These are phyloP conservation scores for Tagetes patula DNA, from an alignment of 129 eudicot species.

Conservation along the genomic window DNA sequence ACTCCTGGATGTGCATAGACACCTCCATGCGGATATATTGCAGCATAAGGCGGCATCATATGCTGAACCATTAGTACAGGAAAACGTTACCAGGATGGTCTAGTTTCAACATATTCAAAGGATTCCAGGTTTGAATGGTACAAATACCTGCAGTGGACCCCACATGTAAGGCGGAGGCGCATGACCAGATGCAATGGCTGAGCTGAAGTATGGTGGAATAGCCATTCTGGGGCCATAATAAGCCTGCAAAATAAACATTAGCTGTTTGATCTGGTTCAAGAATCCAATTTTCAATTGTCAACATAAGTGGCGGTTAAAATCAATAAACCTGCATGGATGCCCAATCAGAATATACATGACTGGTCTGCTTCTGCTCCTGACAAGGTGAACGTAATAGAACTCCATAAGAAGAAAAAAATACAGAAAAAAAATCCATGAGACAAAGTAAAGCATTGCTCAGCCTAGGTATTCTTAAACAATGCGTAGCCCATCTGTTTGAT, in stretches of 20 bases:
- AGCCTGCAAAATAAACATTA: slow-evolving; percentile 52
- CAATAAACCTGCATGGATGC: slow-evolving; percentile 82
- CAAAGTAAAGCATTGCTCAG: not conserved
- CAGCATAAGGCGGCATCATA: slow-evolving; percentile 90
- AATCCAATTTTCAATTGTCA: slow-evolving; percentile 1
- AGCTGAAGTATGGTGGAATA: slow-evolving; percentile 65
- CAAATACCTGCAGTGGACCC: slow-evolving; percentile 89
- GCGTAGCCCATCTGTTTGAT: not conserved
- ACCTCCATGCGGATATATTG: slow-evolving; percentile 84
- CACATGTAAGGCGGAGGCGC: slow-evolving; percentile 85
- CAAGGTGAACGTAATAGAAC: slow-evolving; percentile 21
- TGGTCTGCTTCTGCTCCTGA: slow-evolving; percentile 61
- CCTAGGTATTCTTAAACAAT: not conserved
- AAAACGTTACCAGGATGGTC: not conserved
- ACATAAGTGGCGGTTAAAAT: slow-evolving; percentile 4
- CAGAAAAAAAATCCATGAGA: not conserved
- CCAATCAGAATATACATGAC: slow-evolving; percentile 88
- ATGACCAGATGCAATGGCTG: slow-evolving; percentile 75
- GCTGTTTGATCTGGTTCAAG: slow-evolving; percentile 19
- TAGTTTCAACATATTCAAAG: not conserved
- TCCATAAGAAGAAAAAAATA: not conserved
- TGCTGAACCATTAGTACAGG: slow-evolving; percentile 40
- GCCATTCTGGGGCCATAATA: slow-evolving; percentile 88
- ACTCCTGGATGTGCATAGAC: slow-evolving; percentile 88
- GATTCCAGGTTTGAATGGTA: not conserved